phyloP scores from a whole-genome alignment of 164 flowering plant species.

The Nelumbo lutea region DNA sequence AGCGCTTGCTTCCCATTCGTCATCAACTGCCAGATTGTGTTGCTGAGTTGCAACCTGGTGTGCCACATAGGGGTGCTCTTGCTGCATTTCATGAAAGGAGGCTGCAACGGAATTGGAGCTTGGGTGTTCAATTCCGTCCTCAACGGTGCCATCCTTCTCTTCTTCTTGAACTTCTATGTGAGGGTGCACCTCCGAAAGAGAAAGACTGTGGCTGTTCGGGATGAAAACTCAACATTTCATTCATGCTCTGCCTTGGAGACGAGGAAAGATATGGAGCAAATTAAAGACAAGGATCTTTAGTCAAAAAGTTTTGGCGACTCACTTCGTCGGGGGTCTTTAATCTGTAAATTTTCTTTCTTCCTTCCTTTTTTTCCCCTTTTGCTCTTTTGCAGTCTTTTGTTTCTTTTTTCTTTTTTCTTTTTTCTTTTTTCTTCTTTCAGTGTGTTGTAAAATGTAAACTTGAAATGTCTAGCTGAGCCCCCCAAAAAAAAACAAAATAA shows the following conservation, averaged over 20 bases:
- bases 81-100: conserved; percentile 70
- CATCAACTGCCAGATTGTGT: conserved; percentile 49
- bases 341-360: not conserved
- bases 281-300: conserved; percentile 6
- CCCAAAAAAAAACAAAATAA: too few relatives aligned
- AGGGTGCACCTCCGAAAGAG: conserved; percentile 28
- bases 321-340: not conserved
- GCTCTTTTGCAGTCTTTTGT: too few relatives aligned
- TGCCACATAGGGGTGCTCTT: conserved; percentile 66
- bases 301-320: too few relatives aligned
- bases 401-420: too few relatives aligned
- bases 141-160: conserved; percentile 35
- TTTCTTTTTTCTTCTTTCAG: too few relatives aligned
- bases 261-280: not conserved
- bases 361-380: not conserved
- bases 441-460: too few relatives aligned
- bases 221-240: not conserved
- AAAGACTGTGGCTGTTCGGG: not conserved
- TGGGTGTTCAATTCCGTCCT: conserved; percentile 64
- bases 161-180: conserved; percentile 41
- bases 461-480: too few relatives aligned
- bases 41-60: conserved; percentile 52
- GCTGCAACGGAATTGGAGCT: conserved; percentile 84
- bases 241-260: not conserved
- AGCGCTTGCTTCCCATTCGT: conserved; percentile 57